Evolutionary conservation across 1,139 yeast species (phyloP).

Genomic region (Suhomyces yuchorum): DNA sequence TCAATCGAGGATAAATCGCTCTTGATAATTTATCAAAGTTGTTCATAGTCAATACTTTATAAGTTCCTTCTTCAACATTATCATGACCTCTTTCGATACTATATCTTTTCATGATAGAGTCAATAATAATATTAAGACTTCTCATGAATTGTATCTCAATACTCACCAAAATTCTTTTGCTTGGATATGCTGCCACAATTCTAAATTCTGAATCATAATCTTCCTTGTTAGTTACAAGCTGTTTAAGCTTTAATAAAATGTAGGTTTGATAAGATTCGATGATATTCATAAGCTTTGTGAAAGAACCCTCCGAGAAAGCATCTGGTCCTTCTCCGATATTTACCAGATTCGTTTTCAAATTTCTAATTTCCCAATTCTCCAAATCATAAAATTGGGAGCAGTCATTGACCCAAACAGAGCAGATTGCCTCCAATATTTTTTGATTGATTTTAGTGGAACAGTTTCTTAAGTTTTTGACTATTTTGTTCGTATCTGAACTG

Average conservation of each 20-base stretch:
- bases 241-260: conserved; percentile 34
- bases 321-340: conserved; percentile 13
- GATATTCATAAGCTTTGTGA: conserved; percentile 45
- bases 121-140: conserved; percentile 52
- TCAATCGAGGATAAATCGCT: conserved; percentile 36
- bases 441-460: conserved; percentile 40
- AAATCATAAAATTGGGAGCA: conserved; percentile 50
- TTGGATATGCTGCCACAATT: conserved; percentile 36
- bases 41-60: conserved; percentile 49
- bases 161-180: conserved; percentile 44
- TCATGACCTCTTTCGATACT: conserved; percentile 34
- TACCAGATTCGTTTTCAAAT: conserved; percentile 6
- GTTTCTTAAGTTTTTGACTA: conserved; percentile 37
- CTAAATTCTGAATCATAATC: conserved; percentile 29
- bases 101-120: conserved; percentile 50
- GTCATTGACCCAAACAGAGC: conserved; percentile 53
- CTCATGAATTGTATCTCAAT: conserved; percentile 52
- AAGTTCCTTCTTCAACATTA: conserved; percentile 30
- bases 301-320: conserved; percentile 19
- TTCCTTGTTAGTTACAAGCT: conserved; percentile 34
- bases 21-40: conserved; percentile 44
- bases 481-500: conserved; percentile 40
- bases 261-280: conserved; percentile 44
- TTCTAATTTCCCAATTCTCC: conserved; percentile 43
- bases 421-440: conserved; percentile 44